These are phyloP conservation scores for Murraya koenigii DNA, from an alignment of 345 rosid genomes.

Conservation along the genomic window DNA sequence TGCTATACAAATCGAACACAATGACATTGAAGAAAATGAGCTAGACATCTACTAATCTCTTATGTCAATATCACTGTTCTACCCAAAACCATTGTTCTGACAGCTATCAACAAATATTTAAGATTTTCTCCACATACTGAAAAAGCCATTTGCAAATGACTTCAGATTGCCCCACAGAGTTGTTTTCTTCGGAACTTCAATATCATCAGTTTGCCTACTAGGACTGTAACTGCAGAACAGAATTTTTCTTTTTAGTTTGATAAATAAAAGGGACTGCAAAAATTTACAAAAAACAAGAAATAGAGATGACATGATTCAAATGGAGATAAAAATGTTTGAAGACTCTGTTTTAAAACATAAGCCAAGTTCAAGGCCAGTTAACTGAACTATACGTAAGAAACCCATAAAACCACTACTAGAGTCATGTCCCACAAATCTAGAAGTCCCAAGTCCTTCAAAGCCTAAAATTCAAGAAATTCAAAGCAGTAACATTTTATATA, in stretches of 20 bases:
- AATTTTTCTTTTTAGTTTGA: not conserved
- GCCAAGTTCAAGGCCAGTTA: not conserved
- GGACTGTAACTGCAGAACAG: slow-evolving; percentile 4
- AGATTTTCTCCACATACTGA: slow-evolving; percentile 36
- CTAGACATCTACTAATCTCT: not conserved
- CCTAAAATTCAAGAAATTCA: too few species aligned
- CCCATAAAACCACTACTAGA: too few species aligned
- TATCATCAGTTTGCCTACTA: not conserved
- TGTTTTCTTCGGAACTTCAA: slow-evolving; percentile 19
- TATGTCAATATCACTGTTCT: not conserved
- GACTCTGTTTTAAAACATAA: not conserved
- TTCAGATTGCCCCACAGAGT: slow-evolving; percentile 42
- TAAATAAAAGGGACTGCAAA: not conserved
- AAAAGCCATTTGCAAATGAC: slow-evolving; percentile 34
- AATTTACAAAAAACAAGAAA: not conserved
- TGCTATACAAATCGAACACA: slow-evolving; percentile 9
- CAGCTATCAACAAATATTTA: slow-evolving; percentile 1
- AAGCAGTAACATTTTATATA: too few species aligned
- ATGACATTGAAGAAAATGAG: not conserved
- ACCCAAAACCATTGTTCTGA: not conserved
- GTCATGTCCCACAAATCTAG: too few species aligned
- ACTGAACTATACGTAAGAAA: too few species aligned
- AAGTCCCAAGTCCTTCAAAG: too few species aligned
- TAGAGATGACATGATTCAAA: not conserved
- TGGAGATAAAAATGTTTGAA: not conserved